These are phyloP conservation scores for Didymella keratinophila DNA, from an alignment of 2,329 filamentous ascomycete genomes.

Conservation along the genomic window DNA sequence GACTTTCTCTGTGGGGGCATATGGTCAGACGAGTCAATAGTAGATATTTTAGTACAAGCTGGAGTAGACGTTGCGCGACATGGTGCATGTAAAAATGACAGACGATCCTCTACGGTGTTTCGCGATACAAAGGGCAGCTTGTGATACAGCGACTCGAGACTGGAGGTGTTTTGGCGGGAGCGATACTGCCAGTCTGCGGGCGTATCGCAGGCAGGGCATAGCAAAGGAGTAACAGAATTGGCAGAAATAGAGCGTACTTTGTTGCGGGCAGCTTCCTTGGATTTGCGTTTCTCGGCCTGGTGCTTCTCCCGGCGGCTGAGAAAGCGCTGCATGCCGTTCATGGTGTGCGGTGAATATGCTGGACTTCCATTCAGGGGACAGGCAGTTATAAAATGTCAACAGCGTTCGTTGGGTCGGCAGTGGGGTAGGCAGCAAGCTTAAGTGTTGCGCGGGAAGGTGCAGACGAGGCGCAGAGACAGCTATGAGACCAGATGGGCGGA, in stretches of 20 bases:
- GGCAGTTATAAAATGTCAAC: constrained; percentile 8
- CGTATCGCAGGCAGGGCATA: constrained; percentile 10
- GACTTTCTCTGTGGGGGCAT: constrained; percentile 36
- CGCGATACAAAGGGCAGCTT: constrained; percentile 35
- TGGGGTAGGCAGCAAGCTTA: constrained; percentile 28
- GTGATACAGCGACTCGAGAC: constrained; percentile 33
- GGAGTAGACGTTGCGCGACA: constrained; percentile 24
- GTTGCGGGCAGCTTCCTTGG: constrained; percentile 39
- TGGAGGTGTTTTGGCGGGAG: background rate
- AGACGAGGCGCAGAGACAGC: constrained; percentile 21
- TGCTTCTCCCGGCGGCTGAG: constrained; percentile 73
- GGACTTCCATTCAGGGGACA: constrained; percentile 31
- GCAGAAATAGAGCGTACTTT: constrained; percentile 44
- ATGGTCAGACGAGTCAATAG: constrained; percentile 37
- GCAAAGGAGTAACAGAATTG: constrained; percentile 24
- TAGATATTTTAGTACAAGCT: constrained; percentile 23
- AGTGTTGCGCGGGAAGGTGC: constrained; percentile 19
- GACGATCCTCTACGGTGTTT: constrained; percentile 24
- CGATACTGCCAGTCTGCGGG: constrained; percentile 8
- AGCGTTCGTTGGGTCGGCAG: constrained; percentile 17
- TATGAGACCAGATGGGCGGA: background rate
- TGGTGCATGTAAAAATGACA: constrained; percentile 32
- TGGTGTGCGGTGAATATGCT: constrained; percentile 37
- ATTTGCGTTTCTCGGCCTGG: constrained; percentile 46
- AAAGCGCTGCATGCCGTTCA: constrained; percentile 68